Percentiles rank a stretch among this genome's conserved stretches.
Evolutionary conservation across 2,329 filamentous ascomycete genomes (phyloP).

Genomic region (Xylariaceae sp.): DNA sequence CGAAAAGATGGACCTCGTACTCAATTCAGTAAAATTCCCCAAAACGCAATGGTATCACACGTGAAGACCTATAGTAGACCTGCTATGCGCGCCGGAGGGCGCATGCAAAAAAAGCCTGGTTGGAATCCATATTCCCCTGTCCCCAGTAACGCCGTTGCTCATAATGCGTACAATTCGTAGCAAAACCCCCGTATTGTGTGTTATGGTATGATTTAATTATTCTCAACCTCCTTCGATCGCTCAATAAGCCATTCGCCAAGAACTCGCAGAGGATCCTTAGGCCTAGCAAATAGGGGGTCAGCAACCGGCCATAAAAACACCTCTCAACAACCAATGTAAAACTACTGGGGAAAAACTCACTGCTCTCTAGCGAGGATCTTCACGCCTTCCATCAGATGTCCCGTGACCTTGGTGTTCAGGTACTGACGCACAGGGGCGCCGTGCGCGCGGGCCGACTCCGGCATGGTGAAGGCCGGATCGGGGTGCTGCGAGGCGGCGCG

Average conservation of each 20-base stretch:
- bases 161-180: too few relatives aligned
- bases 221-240: conserved; percentile 60
- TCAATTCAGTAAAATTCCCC: conserved; percentile 10
- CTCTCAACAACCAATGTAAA: not conserved
- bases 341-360: conserved; percentile 42
- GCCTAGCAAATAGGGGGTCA: conserved; percentile 39
- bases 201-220: not conserved
- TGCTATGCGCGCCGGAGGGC: conserved; percentile 3
- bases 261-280: conserved; percentile 61
- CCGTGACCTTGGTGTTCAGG: conserved; percentile 65
- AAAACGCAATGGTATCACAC: conserved; percentile 26
- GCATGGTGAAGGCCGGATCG: conserved; percentile 49
- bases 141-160: not conserved
- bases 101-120: conserved; percentile 10
- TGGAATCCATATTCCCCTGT: conserved; percentile 13
- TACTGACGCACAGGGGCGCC: conserved; percentile 66
- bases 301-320: not conserved
- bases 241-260: conserved; percentile 67
- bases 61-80: conserved; percentile 18
- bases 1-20: conserved; percentile 19
- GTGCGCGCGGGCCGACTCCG: conserved; percentile 55
- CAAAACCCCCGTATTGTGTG: conserved; percentile 24
- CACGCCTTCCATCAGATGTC: conserved; percentile 66
- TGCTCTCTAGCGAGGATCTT: conserved; percentile 65
- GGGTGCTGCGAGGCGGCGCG: conserved; percentile 54